Evolutionary conservation across 257 asterid genomes (phyloP).

Genomic region (Solanum medicagineum): DNA sequence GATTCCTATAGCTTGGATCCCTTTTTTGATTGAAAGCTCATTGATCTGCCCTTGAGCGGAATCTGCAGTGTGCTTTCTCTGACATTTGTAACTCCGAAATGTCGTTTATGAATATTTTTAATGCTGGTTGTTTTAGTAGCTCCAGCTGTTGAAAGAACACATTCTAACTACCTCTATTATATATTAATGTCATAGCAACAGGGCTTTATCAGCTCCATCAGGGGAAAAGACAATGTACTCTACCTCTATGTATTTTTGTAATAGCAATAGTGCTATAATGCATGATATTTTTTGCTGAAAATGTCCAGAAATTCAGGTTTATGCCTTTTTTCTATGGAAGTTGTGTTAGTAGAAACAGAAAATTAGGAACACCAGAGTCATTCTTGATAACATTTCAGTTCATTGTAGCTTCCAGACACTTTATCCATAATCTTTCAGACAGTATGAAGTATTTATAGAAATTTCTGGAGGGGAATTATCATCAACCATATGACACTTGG

Average conservation of each 20-base stretch:
- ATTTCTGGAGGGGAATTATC: not conserved
- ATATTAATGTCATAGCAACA: not conserved
- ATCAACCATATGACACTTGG: not conserved
- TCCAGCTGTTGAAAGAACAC: slow-evolving; percentile 10
- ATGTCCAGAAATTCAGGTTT: not conserved
- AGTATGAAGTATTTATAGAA: not conserved
- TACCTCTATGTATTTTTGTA: not conserved
- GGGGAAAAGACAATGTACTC: not conserved
- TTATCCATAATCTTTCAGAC: not conserved
- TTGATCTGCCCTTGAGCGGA: slow-evolving; percentile 3
- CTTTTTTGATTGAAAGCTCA: slow-evolving; percentile 4
- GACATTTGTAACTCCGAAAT: not conserved
- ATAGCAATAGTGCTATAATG: not conserved
- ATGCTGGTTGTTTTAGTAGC: slow-evolving; percentile 23
- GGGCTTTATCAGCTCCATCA: slow-evolving; percentile 7
- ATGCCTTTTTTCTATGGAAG: not conserved
- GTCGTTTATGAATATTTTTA: not conserved
- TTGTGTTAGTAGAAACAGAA: not conserved
- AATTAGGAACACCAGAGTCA: not conserved
- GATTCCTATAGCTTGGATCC: slow-evolving; percentile 28
- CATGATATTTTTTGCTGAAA: not conserved
- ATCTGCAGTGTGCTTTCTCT: slow-evolving; percentile 1
- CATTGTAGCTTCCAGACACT: not conserved
- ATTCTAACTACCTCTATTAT: not conserved
- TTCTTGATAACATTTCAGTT: not conserved